Base-by-base conservation (phyloP, 768 basidiomycete species). In the Trametes cinnabarina region DNA sequence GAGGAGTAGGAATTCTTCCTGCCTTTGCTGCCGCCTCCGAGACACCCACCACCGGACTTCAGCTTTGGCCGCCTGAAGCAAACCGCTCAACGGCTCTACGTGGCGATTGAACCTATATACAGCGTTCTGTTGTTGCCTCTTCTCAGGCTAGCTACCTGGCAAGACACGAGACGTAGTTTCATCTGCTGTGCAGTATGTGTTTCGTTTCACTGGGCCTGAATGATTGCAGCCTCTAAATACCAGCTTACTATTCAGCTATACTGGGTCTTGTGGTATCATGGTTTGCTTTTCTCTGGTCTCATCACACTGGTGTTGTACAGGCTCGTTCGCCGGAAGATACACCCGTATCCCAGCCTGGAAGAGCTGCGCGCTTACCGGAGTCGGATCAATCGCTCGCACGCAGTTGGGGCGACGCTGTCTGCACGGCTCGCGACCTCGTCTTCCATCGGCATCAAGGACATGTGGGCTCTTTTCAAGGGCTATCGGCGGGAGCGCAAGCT, bases 191-290 rank as follows among this genome's bases (percentile, higher is more conserved):
- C 65, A 30, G 87, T 87, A 63, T 51, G 83, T 76, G 30, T 20
- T 26, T 35, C 11, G 11, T 15, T 41, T 4, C 7, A 42, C 8
- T n/a, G 19, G 19, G 4, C 4, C 19, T 23, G n/a, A n/a, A n/a
- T n/a, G n/a, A n/a, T n/a, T n/a, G n/a, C n/a, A n/a, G n/a, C n/a
- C n/a, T n/a, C n/a, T n/a, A n/a, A n/a, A n/a, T n/a, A n/a, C n/a
- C n/a, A n/a, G 44, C 12, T 26, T 26, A 4, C 23, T 22, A 3
- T 12, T 3, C 22, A 87, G 87, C 55, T 75, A 1, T 88, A 80
- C 61, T 88, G 87, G 87, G 68, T 77, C 34, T 64, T 87, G 15
- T 88, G 87, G 87, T 81, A 80, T 68, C 64, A 80, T 50, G 76
- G 86, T 63, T 65, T 85, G 14, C 74, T 89, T 4, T 72, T 81